Evolutionary conservation across 2,329 filamentous ascomycete species (phyloP), one percentile per base, ranked within the genome.

Genomic region (Pseudogymnoascus sp.): DNA sequence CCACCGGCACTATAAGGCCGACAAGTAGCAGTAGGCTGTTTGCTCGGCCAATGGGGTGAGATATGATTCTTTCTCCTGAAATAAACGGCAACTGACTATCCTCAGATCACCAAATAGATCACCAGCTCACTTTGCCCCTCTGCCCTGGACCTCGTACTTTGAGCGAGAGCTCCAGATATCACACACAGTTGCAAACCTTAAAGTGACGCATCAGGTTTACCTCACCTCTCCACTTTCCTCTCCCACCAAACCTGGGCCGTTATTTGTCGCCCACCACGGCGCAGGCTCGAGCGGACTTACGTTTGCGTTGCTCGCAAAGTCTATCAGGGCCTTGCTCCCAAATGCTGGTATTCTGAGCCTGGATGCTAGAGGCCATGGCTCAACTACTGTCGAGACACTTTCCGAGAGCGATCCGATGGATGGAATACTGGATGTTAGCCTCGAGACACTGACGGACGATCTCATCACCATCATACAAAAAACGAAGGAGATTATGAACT

Each of bases 231-330:
- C 92, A 0, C 80, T 97, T 44, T 96, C 86, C 15, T 91, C 92
- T 0, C 92, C 93, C 0, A 73, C 78, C 7, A 86, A 82, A 38
- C 82, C 83, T 65, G 90, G 89, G 0, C 92, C 93, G 0, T 79
- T 99, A 4, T 92, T 99, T 74, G 88, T 97, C 64, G 91, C 90
- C 76, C 94, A 99, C 72, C 94, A 99, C 76, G 94, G 94, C 39
- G 94, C 91, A 41, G 94, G 94, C 13, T 96, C 92, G 3, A 96
- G 92, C 0, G 95, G 90, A 5, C 83, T 97, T 63, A 96, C 92
- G 2, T 99, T 97, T 75, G 92, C 92, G 4, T 81, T 91, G 3
- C 85, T 96, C 64, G 85, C 88, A 2, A 81, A 84, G 48, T 89
- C 95, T 72, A 85, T 97, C 65, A 84, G 87, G 61, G 90, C 88